Evolutionary conservation across 2,329 filamentous ascomycete genomes (phyloP), one percentile per base, ranked within the genome.

Genomic region (Colletotrichum ledebouriae): DNA sequence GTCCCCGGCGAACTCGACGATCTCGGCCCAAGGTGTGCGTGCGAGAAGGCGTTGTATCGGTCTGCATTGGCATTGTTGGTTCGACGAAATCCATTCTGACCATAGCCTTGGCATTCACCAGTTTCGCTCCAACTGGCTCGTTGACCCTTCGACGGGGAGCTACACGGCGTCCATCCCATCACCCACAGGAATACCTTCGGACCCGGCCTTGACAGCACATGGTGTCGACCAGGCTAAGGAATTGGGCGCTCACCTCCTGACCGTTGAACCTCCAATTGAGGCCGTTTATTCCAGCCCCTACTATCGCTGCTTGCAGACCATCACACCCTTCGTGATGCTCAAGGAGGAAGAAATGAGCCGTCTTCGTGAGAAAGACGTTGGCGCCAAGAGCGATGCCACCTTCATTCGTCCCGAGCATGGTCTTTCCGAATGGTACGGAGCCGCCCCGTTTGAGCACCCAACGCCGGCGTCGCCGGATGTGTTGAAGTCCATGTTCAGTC

Each of bases 51-150:
- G 17, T 44, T 34, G 29, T 17, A 33, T 29, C 29, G 4, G 29
- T 29, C 29, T 29, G 29, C 22, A 29, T 59, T 46, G 39, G 34
- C 58, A 37, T 55, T 52, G 60, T 46, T 68, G 47, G 39, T 49
- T 59, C 50, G 41, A 46, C 34, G 55, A 53, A 55, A 52, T 59
- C 60, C n/a, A 53, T 56, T 56, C 52, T 72, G 66, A 73, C 58
- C 49, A 46, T 20, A 29, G 59, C 47, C 65, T 57, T 63, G 64
- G 47, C 53, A 20, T 34, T 46, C 49, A 63, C 49, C 49, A 97
- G 94, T 97, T 97, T 80, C 94, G 96, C 71, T 91, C 92, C 72
- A 94, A 92, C 78, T 98, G 94, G 94, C 88, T 89, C 49, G 93
- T 98, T 69, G 90, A 98, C 80, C 89, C 90, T 52, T 82, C 86